phyloP scores from a whole-genome alignment of 225 moss, liverwort and hornwort species.

The Thuidium tamariscinum region DNA sequence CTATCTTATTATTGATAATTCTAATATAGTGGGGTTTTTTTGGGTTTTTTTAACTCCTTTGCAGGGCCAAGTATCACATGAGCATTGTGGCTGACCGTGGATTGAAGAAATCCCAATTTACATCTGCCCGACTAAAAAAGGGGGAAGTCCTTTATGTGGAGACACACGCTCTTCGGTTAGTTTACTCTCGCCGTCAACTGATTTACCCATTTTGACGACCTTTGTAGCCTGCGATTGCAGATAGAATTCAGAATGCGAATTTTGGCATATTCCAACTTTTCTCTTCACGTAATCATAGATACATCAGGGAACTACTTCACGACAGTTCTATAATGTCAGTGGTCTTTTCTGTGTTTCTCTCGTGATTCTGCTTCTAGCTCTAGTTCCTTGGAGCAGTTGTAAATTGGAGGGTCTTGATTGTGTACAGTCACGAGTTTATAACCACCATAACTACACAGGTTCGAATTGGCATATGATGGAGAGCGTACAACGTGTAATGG shows the following conservation, averaged over 20 bases:
- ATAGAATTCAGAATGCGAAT: background rate
- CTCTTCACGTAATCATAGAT: background rate
- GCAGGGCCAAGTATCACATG: constrained; percentile 92
- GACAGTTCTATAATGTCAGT: background rate
- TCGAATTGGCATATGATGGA: constrained; percentile 51
- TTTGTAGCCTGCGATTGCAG: constrained; percentile 15
- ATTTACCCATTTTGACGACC: background rate
- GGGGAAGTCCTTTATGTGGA: constrained; percentile 93
- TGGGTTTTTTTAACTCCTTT: background rate
- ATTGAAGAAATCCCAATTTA: constrained; percentile 87
- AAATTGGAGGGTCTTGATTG: background rate
- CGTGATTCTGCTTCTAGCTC: background rate
- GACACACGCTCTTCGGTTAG: constrained; percentile 61
- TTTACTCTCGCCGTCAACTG: background rate
- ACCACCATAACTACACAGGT: constrained; percentile 15
- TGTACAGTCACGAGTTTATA: background rate
- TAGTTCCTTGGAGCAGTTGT: background rate
- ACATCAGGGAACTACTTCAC: background rate
- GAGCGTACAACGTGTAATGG: constrained; percentile 37
- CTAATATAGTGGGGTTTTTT: background rate
- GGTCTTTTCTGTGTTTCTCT: background rate
- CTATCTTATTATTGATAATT: background rate
- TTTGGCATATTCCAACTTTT: background rate
- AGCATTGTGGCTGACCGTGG: constrained; percentile 92
- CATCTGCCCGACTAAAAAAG: constrained; percentile 89